Evolutionary conservation across 208 protist genomes (phyloP).

Genomic region (Acanthamoeba healyi): DNA sequence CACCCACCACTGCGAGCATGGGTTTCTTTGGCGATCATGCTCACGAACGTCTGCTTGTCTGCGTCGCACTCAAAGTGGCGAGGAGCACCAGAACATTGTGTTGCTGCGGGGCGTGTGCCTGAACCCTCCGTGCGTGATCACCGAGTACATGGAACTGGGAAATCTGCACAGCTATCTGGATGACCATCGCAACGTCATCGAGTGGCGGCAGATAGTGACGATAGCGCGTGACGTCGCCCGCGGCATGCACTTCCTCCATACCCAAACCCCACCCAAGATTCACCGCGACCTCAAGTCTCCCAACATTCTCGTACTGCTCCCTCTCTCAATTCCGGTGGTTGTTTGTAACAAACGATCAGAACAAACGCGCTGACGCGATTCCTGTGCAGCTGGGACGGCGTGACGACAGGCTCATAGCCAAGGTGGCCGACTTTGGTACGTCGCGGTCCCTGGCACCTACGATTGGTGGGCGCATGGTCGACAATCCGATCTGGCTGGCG

Average conservation of each 20-base stretch:
- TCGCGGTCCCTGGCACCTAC: constrained; percentile 75
- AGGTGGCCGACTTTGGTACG: constrained; percentile 83
- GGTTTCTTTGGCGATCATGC: too few relatives aligned
- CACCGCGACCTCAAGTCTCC: constrained; percentile 6
- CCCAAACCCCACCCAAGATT: constrained; percentile 39
- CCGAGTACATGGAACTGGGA: constrained; percentile 78
- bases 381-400: background rate
- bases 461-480: constrained; percentile 49
- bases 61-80: background rate
- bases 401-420: constrained; percentile 73
- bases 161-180: constrained; percentile 72
- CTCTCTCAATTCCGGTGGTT: background rate
- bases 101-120: constrained; percentile 79
- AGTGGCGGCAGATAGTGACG: constrained; percentile 42
- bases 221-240: constrained; percentile 5
- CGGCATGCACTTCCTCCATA: constrained; percentile 76
- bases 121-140: constrained; percentile 80
- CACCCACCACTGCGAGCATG: background rate
- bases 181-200: constrained; percentile 29
- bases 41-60: background rate
- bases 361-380: background rate
- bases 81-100: constrained; percentile 79
- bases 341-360: too few relatives aligned
- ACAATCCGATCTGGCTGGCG: constrained; percentile 80
- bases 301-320: background rate